Conservation (phyloP, 805 yeast genomes). For the Sugiyamaella qingdaonensis region DNA sequence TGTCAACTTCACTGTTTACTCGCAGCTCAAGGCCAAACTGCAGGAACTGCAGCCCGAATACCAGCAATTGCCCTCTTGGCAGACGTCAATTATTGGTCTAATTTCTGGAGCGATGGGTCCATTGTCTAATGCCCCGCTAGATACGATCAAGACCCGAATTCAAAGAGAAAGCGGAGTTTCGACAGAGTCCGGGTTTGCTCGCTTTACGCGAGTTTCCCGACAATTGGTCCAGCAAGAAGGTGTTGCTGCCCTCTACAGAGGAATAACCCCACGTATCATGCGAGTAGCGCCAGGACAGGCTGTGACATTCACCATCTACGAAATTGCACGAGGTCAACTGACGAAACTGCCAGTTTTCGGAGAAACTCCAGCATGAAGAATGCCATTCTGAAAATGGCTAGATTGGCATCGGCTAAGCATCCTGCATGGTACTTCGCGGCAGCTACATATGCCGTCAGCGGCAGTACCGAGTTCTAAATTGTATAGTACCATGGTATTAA, state of each 20-base stretch:
- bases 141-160: constrained; percentile 94
- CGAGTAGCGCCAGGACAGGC: constrained; percentile 99
- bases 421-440: background rate
- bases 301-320: constrained; percentile 95
- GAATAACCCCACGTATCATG: constrained; percentile 98
- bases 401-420: background rate
- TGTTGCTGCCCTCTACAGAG: constrained; percentile 81
- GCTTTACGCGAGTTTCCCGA: constrained; percentile 75
- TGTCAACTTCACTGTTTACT: constrained; percentile 94
- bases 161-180: constrained; percentile 75
- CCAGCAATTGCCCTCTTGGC: constrained; percentile 83
- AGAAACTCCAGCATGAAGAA: constrained; percentile 3
- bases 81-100: constrained; percentile 87
- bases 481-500: background rate
- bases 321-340: constrained; percentile 69
- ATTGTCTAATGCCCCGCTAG: constrained; percentile 94
- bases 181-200: constrained; percentile 63
- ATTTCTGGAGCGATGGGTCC: constrained; percentile 97
- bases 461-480: background rate
- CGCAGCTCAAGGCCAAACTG: constrained; percentile 69
- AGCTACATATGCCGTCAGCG: background rate
- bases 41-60: constrained; percentile 48
- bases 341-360: constrained; percentile 32
- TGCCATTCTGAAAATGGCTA: background rate
- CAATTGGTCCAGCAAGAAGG: constrained; percentile 89